Conservation (phyloP, 805 yeast genomes). For the Saccharomycopsis oosterbeekiorum region DNA sequence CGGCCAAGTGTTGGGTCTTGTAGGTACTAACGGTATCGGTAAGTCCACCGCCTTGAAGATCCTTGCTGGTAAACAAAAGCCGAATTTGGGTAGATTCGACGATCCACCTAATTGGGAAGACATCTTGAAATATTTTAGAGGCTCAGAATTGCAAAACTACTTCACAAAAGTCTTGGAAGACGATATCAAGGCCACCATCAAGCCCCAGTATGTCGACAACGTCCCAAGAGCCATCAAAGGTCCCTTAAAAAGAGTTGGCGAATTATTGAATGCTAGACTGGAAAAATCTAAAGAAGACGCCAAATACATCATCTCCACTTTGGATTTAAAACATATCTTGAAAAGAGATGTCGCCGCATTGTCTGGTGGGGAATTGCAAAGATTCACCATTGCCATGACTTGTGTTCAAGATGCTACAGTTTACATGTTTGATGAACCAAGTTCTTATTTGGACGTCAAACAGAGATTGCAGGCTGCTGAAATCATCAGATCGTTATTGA, state of each 20-base stretch:
- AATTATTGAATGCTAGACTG: constrained; percentile 62
- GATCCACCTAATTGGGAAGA: constrained; percentile 98
- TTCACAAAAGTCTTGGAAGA: constrained; percentile 92
- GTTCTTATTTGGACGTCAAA: constrained; percentile 95
- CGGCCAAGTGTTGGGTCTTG: constrained; percentile 95
- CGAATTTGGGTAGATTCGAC: constrained; percentile 88
- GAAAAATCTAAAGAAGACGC: constrained; percentile 58
- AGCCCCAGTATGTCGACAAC: constrained; percentile 98
- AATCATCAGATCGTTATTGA: constrained; percentile 78
- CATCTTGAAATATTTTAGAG: constrained; percentile 84
- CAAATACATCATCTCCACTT: constrained; percentile 52
- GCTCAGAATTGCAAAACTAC: constrained; percentile 93
- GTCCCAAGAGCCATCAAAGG: constrained; percentile 94
- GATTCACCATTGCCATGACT: constrained; percentile 97
- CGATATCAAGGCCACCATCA: constrained; percentile 89
- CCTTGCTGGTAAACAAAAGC: constrained; percentile 94
- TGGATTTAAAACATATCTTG: constrained; percentile 69
- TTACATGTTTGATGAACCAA: constrained; percentile 99
- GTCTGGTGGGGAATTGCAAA: constrained; percentile 98
- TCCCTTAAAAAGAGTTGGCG: constrained; percentile 78
- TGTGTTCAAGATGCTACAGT: constrained; percentile 92
- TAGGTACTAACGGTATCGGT: constrained; percentile 99
- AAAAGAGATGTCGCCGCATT: constrained; percentile 82
- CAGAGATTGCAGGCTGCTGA: constrained; percentile 97
- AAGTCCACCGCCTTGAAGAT: constrained; percentile 95